phyloP scores from a whole-genome alignment of 306 rosid species.

The Vigna angularis region DNA sequence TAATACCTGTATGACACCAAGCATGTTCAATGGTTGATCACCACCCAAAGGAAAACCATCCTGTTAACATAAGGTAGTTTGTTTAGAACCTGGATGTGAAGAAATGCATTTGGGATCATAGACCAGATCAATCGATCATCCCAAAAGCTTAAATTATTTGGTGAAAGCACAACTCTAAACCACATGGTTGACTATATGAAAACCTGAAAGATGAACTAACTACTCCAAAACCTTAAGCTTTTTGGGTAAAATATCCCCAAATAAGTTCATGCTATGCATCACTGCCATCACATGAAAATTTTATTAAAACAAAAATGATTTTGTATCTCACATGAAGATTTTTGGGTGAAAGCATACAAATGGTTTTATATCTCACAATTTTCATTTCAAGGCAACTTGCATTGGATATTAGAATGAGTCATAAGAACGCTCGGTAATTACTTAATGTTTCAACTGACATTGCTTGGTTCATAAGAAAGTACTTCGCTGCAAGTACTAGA shows the following conservation, averaged over 20 bases:
- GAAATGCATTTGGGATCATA: constrained; percentile 17
- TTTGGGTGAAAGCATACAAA: background rate
- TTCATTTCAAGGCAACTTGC: background rate
- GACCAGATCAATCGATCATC: constrained; percentile 25
- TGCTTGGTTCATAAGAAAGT: constrained; percentile 1
- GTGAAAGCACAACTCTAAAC: constrained; percentile 13
- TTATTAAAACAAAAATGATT: no score
- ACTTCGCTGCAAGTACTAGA: constrained; percentile 1
- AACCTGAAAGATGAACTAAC: background rate
- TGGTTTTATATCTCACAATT: background rate
- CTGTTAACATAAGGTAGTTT: constrained; percentile 55
- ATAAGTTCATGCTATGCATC: no score
- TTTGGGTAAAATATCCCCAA: background rate
- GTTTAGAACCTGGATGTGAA: constrained; percentile 43
- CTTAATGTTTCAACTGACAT: constrained; percentile 2
- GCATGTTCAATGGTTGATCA: constrained; percentile 82
- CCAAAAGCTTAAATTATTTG: background rate
- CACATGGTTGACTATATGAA: background rate
- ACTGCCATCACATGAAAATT: no score
- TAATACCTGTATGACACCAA: constrained; percentile 86
- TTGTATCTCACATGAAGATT: no score
- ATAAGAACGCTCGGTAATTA: constrained; percentile 2
- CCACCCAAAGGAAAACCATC: constrained; percentile 53
- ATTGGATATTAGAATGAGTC: constrained; percentile 26
- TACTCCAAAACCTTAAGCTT: background rate